Conservation (phyloP, 305 asterid species). For the Solanum aculeatissimum region DNA sequence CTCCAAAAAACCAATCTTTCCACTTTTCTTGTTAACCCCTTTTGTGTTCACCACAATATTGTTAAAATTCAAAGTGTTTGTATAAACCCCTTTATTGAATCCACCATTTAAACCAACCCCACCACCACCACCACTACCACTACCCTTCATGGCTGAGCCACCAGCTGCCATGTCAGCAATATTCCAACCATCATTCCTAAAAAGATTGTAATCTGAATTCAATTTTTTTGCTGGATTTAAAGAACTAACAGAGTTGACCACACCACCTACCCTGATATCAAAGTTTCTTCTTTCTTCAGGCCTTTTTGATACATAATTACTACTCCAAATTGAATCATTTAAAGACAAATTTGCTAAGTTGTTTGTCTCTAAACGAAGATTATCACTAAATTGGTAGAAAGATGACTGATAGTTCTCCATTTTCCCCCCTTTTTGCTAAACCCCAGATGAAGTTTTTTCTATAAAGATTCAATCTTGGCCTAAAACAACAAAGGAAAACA, state of each 20-base stretch:
- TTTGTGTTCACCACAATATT: conserved; percentile 27
- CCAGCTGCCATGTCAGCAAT: background rate
- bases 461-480: background rate
- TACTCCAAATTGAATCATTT: conserved; percentile 94
- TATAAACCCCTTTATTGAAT: conserved; percentile 72
- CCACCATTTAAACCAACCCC: conserved; percentile 72
- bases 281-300: conserved; percentile 70
- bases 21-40: conserved; percentile 22
- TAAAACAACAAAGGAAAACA: background rate
- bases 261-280: conserved; percentile 26
- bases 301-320: conserved; percentile 43
- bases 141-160: conserved; percentile 12
- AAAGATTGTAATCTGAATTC: conserved; percentile 40
- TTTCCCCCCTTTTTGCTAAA: background rate
- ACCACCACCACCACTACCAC: background rate
- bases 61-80: conserved; percentile 31
- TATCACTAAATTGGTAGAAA: conserved; percentile 93
- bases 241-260: background rate
- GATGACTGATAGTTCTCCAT: conserved; percentile 69
- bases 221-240: background rate
- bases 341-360: conserved; percentile 51
- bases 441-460: background rate
- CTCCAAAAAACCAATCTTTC: conserved; percentile 18
- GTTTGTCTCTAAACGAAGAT: conserved; percentile 63
- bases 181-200: conserved; percentile 42